Evolutionary conservation across 139 green algal species (phyloP).

Genomic region (Haematococcus lacustris): DNA sequence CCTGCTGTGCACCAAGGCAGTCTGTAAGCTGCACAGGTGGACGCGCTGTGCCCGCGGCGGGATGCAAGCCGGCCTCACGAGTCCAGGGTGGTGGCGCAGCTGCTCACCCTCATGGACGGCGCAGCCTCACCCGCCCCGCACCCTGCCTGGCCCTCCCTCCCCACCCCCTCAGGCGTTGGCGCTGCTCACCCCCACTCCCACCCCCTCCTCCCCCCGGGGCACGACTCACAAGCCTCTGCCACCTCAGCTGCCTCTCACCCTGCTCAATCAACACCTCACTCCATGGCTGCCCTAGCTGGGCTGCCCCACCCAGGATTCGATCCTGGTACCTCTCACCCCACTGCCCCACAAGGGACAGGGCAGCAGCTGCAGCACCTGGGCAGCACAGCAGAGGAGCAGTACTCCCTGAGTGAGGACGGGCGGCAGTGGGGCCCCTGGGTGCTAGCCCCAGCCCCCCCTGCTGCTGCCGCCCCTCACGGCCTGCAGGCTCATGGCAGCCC

Average conservation of each 20-base stretch:
- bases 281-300: not conserved
- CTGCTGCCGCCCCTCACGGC: not conserved
- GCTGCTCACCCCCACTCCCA: no score
- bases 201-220: not conserved
- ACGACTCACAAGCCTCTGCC: not conserved
- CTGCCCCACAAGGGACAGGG: no score
- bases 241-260: not conserved
- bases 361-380: no score
- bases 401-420: no score
- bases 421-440: no score
- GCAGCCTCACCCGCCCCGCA: constrained; percentile 3
- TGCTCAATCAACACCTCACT: not conserved
- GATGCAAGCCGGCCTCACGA: constrained; percentile 55
- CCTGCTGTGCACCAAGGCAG: no score
- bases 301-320: no score
- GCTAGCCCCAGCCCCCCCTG: not conserved
- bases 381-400: no score
- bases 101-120: constrained; percentile 90
- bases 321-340: no score
- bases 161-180: not conserved
- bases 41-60: constrained; percentile 74
- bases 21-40: no score
- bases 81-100: constrained; percentile 80
- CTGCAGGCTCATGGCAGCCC: not conserved
- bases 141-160: not conserved